These are phyloP conservation scores for Cucurbita pepo DNA, from an alignment of 306 rosid species.

Conservation along the genomic window DNA sequence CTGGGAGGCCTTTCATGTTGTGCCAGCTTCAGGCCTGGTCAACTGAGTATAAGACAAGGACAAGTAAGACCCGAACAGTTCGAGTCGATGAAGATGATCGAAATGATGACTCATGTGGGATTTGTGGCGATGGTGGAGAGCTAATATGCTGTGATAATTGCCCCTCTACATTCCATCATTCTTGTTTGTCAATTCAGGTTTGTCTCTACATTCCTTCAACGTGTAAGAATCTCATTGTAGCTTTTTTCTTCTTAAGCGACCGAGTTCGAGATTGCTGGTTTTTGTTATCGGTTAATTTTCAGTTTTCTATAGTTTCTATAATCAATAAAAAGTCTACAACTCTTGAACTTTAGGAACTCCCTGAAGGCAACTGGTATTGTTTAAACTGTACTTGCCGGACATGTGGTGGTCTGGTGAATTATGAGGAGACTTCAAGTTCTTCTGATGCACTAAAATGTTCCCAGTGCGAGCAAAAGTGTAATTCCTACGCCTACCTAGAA, in stretches of 20 bases:
- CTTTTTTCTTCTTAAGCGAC: not conserved
- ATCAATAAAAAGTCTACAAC: slow-evolving; percentile 10
- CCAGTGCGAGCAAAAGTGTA: slow-evolving; percentile 91
- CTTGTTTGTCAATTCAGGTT: slow-evolving; percentile 81
- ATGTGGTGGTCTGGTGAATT: slow-evolving; percentile 62
- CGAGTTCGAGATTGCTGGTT: not conserved
- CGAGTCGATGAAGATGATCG: slow-evolving; percentile 44
- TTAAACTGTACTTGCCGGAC: slow-evolving; percentile 69
- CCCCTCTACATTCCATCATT: slow-evolving; percentile 82
- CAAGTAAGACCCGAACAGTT: slow-evolving; percentile 35
- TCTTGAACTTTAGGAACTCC: slow-evolving; percentile 61
- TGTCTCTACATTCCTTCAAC: slow-evolving; percentile 10
- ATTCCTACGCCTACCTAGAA: slow-evolving; percentile 12
- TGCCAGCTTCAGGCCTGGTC: slow-evolving; percentile 99
- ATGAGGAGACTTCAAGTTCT: slow-evolving; percentile 40
- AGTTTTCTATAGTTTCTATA: not conserved
- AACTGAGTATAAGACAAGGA: slow-evolving; percentile 72
- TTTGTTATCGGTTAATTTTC: slow-evolving; percentile 1
- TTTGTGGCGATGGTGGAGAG: slow-evolving; percentile 96
- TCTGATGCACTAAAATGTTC: slow-evolving; percentile 55
- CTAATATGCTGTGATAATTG: slow-evolving; percentile 90
- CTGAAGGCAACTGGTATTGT: slow-evolving; percentile 95
- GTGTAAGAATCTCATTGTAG: not conserved
- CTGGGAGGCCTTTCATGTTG: slow-evolving; percentile 77
- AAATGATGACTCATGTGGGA: slow-evolving; percentile 91